These are phyloP conservation scores for Trichoderma koningiopsis DNA, from an alignment of 2,329 filamentous ascomycete species.

Conservation along the genomic window DNA sequence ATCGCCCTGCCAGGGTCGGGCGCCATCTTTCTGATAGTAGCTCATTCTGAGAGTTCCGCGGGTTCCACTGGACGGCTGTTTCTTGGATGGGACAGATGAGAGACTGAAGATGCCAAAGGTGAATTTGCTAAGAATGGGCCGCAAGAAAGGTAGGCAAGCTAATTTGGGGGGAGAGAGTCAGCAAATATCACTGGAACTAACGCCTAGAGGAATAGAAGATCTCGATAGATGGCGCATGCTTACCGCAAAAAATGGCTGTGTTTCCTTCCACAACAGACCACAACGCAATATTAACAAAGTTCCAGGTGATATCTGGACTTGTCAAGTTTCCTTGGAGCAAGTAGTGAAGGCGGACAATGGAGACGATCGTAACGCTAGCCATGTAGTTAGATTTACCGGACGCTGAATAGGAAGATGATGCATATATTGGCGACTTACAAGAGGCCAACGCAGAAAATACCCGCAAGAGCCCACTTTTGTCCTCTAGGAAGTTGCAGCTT, in stretches of 20 bases:
- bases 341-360: conserved; percentile 27
- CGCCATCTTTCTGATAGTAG: not conserved
- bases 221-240: not conserved
- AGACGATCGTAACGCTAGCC: conserved; percentile 28
- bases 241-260: conserved; percentile 33
- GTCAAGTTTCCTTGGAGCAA: conserved; percentile 27
- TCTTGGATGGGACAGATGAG: not conserved
- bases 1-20: conserved; percentile 20
- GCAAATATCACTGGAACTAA: too few species aligned
- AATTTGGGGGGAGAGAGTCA: not conserved
- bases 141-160: conserved; percentile 29
- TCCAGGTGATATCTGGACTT: conserved; percentile 34
- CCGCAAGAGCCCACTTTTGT: conserved; percentile 33
- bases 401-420: not conserved
- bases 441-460: conserved; percentile 33
- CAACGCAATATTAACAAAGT: conserved; percentile 30
- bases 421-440: conserved; percentile 29
- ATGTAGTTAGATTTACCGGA: not conserved
- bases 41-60: not conserved
- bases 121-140: conserved; percentile 22
- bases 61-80: conserved; percentile 1
- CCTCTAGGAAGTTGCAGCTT: conserved; percentile 32
- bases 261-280: conserved; percentile 34
- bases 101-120: conserved; percentile 22
- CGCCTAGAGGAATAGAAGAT: not conserved